Evolutionary conservation across 176 grass and related monocot species (phyloP).

Genomic region (Miscanthus lutarioriparius): DNA sequence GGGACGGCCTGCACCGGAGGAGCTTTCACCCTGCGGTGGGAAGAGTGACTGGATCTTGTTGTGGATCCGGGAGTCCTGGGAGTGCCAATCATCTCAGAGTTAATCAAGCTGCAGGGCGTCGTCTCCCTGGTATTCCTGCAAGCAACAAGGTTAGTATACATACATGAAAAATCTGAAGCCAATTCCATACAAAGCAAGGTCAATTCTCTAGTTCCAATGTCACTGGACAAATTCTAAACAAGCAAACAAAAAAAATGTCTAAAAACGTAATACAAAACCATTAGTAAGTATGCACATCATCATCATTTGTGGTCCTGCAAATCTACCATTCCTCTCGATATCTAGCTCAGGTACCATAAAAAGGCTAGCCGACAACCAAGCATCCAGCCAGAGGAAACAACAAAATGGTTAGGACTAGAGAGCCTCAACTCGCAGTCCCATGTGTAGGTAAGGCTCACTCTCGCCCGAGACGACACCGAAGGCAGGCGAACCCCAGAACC

Average conservation of each 20-base stretch:
- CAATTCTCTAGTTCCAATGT: not conserved
- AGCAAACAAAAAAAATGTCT: not conserved
- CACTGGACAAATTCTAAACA: not conserved
- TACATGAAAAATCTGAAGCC: not conserved
- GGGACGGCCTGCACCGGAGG: slow-evolving; percentile 14
- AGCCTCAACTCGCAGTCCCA: slow-evolving; percentile 10
- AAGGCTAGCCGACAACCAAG: slow-evolving; percentile 16
- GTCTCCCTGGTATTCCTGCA: slow-evolving; percentile 50
- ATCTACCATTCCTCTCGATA: not conserved
- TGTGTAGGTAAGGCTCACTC: slow-evolving; percentile 28
- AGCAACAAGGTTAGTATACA: slow-evolving; percentile 5
- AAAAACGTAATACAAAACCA: not conserved
- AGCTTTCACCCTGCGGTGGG: slow-evolving; percentile 15
- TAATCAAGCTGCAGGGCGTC: slow-evolving; percentile 59
- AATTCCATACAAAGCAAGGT: not conserved
- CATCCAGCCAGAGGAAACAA: slow-evolving; percentile 21
- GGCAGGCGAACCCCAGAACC: not conserved
- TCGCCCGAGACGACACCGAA: not conserved
- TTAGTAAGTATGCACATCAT: not conserved
- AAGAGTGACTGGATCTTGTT: slow-evolving; percentile 33
- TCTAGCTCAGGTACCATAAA: slow-evolving; percentile 29
- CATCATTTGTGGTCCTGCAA: slow-evolving; percentile 14
- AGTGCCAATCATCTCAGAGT: slow-evolving; percentile 24
- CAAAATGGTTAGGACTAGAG: slow-evolving; percentile 27
- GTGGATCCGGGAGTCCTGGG: slow-evolving; percentile 44